phyloP scores from a whole-genome alignment of 768 basidiomycete species.

The Guyanaporus albipodus region DNA sequence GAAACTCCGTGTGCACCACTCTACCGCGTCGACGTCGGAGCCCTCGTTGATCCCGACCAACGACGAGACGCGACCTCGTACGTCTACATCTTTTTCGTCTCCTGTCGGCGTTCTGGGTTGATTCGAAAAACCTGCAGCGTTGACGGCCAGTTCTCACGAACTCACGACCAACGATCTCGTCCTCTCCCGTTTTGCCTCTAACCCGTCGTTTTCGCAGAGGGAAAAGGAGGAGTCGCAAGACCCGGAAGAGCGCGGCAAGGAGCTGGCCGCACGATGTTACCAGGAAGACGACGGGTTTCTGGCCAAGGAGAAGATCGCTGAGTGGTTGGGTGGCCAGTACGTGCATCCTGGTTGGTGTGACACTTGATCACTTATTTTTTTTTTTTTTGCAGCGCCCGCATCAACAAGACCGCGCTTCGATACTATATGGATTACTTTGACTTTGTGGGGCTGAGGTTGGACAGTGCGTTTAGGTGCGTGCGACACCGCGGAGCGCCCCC shows the following conservation, averaged over 20 bases:
- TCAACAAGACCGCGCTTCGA: constrained; percentile 72
- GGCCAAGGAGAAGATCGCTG: constrained; percentile 83
- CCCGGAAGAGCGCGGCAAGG: constrained; percentile 61
- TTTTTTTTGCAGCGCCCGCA: constrained; percentile 48
- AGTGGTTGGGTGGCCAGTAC: constrained; percentile 91
- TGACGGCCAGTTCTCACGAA: constrained; percentile 46
- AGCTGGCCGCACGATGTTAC: constrained; percentile 76
- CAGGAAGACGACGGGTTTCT: constrained; percentile 83
- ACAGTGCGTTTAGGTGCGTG: constrained; percentile 81
- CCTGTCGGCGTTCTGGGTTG: constrained; percentile 1
- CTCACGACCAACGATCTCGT: constrained; percentile 48
- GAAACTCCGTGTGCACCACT: constrained; percentile 59
- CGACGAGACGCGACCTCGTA: constrained; percentile 49
- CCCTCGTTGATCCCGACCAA: constrained; percentile 64
- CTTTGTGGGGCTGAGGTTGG: constrained; percentile 76
- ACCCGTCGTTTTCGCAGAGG: constrained; percentile 34
- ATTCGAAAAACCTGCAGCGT: constrained; percentile 10
- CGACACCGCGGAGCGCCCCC: neutral
- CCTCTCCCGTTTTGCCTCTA: constrained; percentile 44
- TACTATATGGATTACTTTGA: constrained; percentile 89
- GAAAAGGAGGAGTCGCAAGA: constrained; percentile 60
- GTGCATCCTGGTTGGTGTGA: constrained; percentile 39
- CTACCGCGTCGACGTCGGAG: constrained; percentile 75
- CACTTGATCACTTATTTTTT: no score
- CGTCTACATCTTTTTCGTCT: constrained; percentile 28